Evolutionary conservation across 2,329 filamentous ascomycete genomes (phyloP).

Genomic region (Helotiales sp.): DNA sequence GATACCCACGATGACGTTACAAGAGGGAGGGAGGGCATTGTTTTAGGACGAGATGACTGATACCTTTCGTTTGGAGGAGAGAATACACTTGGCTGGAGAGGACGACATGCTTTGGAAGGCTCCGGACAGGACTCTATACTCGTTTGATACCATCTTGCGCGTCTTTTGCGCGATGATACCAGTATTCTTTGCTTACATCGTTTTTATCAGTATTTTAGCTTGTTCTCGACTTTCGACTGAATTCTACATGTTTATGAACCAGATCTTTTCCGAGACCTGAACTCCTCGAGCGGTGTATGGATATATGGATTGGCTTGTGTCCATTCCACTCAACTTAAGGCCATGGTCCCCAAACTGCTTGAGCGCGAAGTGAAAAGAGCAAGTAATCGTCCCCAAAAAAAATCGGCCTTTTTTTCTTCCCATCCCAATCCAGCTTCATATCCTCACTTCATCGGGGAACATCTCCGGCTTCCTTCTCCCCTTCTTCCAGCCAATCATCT

Average conservation of each 20-base stretch:
- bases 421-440: too few species aligned
- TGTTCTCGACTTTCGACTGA: neutral
- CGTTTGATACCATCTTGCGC: slow-evolving; percentile 5
- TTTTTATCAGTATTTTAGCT: neutral
- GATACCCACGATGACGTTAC: slow-evolving; percentile 12
- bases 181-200: neutral
- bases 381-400: too few species aligned
- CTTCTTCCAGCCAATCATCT: neutral
- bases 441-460: neutral
- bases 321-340: too few species aligned
- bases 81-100: neutral
- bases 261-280: too few species aligned
- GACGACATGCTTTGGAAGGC: neutral
- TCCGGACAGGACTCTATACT: neutral
- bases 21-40: neutral
- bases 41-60: neutral
- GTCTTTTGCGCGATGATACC: slow-evolving; percentile 1
- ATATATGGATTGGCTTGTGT: too few species aligned
- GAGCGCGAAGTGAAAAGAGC: too few species aligned
- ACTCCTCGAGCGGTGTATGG: too few species aligned
- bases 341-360: too few species aligned
- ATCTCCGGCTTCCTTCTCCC: neutral
- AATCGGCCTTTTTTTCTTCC: too few species aligned
- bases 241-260: too few species aligned
- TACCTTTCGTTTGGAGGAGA: neutral